phyloP scores from a whole-genome alignment of 352 stramenopile genomes.

The Phytophthora meadii region DNA sequence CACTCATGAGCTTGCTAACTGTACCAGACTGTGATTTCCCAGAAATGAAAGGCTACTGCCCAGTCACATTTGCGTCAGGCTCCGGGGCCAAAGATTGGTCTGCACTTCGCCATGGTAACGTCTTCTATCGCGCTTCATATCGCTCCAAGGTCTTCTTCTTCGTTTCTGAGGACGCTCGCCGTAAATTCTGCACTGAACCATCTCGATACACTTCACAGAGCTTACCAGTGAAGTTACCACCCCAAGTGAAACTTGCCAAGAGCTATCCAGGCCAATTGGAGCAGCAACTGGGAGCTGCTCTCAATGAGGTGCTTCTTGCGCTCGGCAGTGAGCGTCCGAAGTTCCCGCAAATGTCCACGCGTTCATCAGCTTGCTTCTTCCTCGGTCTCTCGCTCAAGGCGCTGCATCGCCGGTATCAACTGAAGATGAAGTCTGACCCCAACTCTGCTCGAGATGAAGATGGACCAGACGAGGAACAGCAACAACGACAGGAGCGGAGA shows the following conservation, averaged over 20 bases:
- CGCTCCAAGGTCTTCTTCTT: constrained; percentile 68
- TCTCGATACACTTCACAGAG: constrained; percentile 47
- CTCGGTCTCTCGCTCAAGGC: constrained; percentile 68
- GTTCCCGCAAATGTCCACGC: constrained; percentile 48
- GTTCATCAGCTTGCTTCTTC: constrained; percentile 60
- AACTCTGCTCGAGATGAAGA: constrained; percentile 32
- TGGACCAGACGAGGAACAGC: constrained; percentile 31
- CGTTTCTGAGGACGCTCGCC: constrained; percentile 51
- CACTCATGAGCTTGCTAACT: constrained; percentile 66
- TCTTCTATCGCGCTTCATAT: constrained; percentile 74
- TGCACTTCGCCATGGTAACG: constrained; percentile 40
- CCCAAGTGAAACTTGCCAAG: constrained; percentile 56
- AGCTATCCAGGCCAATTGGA: constrained; percentile 66
- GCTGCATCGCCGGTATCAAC: constrained; percentile 25
- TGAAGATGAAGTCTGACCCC: constrained; percentile 25
- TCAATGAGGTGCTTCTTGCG: constrained; percentile 68
- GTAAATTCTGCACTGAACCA: constrained; percentile 57
- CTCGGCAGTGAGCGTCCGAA: constrained; percentile 67
- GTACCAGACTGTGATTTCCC: constrained; percentile 75
- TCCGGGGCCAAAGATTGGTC: constrained; percentile 54
- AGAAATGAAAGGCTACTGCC: constrained; percentile 79
- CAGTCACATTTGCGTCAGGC: constrained; percentile 61
- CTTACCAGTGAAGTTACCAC: constrained; percentile 71
- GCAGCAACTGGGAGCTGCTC: constrained; percentile 61
- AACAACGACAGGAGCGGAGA: constrained; percentile 21